Base-by-base conservation (phyloP, 2,329 filamentous ascomycete species). In the Botryotinia globosa region DNA sequence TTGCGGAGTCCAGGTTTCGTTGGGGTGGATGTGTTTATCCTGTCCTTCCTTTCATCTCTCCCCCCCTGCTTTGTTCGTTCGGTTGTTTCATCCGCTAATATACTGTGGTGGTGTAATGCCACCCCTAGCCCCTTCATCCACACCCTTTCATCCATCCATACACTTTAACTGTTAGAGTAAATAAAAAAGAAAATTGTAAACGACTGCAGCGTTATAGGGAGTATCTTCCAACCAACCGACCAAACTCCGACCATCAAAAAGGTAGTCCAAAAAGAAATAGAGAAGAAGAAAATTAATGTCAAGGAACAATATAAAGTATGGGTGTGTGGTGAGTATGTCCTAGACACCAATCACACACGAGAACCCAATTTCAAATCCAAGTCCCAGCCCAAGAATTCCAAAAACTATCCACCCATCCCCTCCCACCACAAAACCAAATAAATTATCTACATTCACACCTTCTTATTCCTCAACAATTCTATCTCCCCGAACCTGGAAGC, bases 401-500 rank as follows among this genome's bases (percentile, higher is more conserved):
- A 61, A 61, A n/a, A n/a, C 10, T 34, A 61, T 29, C 51, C 34
- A 39, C 25, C 45, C 64, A 2, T 8, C 16, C 34, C 45, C 44
- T 20, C 51, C 29, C 14, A 56, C 14, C 51, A 32, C n/a, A 29
- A 4, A 66, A 16, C 8, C 12, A n/a, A 66, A 18, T 65, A 51
- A 37, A 66, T 54, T 66, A 66, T 54, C 63, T 66, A 66, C 45
- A 66, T 48, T 14, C 16, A 34, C 22, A 54, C 34, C 32, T n/a
- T 8, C 22, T 39, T 37, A 0, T 18, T 3, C 14, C 22, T 3
- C 22, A 39, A 8, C 22, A 37, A n/a, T 61, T 22, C 58, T 39
- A 61, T n/a, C 58, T 18, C 1, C 81, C 14, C 84, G 84, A 48
- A 29, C 72, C 37, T 5, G 74, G 68, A 8, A 87, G 86, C 78